Conservation (phyloP, 495 filamentous ascomycete genomes). For the Cairneyella variabilis region DNA sequence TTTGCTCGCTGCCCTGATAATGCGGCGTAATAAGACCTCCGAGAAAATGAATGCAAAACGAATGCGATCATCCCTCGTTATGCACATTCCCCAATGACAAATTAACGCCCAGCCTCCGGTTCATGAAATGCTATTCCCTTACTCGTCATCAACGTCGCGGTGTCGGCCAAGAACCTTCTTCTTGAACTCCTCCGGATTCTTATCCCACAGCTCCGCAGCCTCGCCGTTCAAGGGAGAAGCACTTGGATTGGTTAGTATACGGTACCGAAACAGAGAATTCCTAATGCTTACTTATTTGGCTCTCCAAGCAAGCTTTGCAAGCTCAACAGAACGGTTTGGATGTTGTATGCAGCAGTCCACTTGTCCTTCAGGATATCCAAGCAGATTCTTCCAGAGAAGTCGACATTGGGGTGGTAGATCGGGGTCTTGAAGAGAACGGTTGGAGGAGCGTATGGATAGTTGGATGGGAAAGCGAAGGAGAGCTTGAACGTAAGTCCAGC, state of each 20-base stretch:
- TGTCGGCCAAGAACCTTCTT: constrained; percentile 56
- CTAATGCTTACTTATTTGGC: constrained; percentile 81
- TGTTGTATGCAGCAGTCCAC: constrained; percentile 93
- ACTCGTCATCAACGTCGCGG: constrained; percentile 55
- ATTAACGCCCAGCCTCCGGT: constrained; percentile 6
- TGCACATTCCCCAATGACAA: constrained; percentile 12
- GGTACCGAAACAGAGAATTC: background rate
- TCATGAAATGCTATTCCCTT: constrained; percentile 9
- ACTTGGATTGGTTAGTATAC: constrained; percentile 41
- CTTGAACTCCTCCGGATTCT: constrained; percentile 83
- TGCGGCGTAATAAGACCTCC: constrained; percentile 18
- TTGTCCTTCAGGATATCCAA: constrained; percentile 98
- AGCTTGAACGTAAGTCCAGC: constrained; percentile 88
- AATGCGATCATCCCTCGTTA: constrained; percentile 6
- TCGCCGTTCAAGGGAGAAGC: constrained; percentile 93
- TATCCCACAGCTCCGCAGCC: constrained; percentile 94
- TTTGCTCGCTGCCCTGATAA: constrained; percentile 17
- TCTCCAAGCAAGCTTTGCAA: constrained; percentile 94
- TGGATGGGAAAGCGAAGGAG: constrained; percentile 82
- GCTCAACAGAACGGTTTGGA: constrained; percentile 86
- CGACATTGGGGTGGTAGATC: constrained; percentile 92
- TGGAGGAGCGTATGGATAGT: constrained; percentile 92
- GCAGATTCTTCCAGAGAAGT: constrained; percentile 89
- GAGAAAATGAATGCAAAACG: background rate
- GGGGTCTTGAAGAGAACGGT: constrained; percentile 90